These are phyloP conservation scores for Penicillium corylophilum DNA, from an alignment of 2,329 filamentous ascomycete species.

Conservation along the genomic window DNA sequence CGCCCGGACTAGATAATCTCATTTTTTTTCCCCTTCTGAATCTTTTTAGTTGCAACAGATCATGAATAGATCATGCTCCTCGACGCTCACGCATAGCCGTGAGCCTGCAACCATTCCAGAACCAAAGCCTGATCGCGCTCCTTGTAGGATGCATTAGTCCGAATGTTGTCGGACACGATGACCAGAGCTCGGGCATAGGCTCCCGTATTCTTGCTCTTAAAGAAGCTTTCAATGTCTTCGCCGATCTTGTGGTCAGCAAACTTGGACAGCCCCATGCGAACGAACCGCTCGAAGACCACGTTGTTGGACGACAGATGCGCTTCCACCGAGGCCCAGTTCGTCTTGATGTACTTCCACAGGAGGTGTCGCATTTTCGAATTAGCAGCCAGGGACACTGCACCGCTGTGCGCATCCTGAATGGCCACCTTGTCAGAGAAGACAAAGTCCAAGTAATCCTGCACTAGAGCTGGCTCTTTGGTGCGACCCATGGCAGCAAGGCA, in stretches of 20 bases:
- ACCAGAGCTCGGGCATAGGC: constrained; percentile 83
- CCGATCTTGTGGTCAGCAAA: constrained; percentile 71
- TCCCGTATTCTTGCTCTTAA: constrained; percentile 78
- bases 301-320: constrained; percentile 75
- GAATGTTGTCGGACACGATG: constrained; percentile 82
- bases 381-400: constrained; percentile 67
- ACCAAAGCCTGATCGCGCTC: constrained; percentile 70
- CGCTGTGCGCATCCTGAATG: constrained; percentile 82
- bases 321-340: constrained; percentile 74
- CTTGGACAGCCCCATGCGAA: constrained; percentile 73
- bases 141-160: constrained; percentile 78
- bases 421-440: constrained; percentile 82
- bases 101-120: constrained; percentile 72
- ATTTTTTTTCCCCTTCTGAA: not conserved
- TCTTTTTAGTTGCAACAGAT: not conserved
- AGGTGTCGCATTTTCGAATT: constrained; percentile 72
- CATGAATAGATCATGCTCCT: not conserved
- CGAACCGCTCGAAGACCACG: constrained; percentile 83
- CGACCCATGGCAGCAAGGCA: constrained; percentile 74
- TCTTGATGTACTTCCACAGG: constrained; percentile 83
- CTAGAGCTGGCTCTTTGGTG: constrained; percentile 66
- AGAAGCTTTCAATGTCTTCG: constrained; percentile 80
- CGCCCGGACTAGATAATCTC: not conserved
- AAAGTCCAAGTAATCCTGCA: constrained; percentile 67
- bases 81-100: constrained; percentile 54